Base-by-base conservation (phyloP, 2,329 filamentous ascomycete species). In the Leptographium lundbergii region DNA sequence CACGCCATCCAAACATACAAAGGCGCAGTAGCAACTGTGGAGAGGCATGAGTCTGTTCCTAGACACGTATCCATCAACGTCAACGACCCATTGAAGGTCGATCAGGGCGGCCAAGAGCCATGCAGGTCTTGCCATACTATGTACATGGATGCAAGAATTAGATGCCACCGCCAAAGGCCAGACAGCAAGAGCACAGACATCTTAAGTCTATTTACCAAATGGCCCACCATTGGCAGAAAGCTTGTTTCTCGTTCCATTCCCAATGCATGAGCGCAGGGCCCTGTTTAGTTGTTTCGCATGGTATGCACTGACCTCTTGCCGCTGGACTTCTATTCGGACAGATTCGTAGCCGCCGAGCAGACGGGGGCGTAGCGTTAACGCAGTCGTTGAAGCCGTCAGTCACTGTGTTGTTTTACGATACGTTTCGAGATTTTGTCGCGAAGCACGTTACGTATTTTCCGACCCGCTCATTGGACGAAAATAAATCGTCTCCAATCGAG, bases 371-470 rank as follows among this genome's bases (percentile, higher is more conserved):
- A 19, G 27, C 19, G 7, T 17, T 22, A 32, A 17, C 6, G 51
- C 29, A 32, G 24, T 2, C 36, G 27, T 29, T 25, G 22, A 25
- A 34, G 13, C 39, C 17, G 36, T 42, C 10, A n/a, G 14, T 67
- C 6, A 19, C 19, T 42, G 19, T n/a, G 42, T 71, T 68, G 71
- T 74, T 73, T 73, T 71, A 73, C 67, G 51, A 69, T 69, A 60
- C 64, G 68, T 66, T 68, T 70, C 69, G 68, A 68, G 70, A 67
- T 68, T 66, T 68, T 66, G 66, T 65, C 72, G 71, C 68, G 67
- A 69, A 66, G 67, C 63, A 66, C 70, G 72, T 72, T 73, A 72
- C 71, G 72, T 69, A 70, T n/a, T 24, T 50, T 36, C 17, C 19
- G 11, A 48, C 14, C 55, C 19, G 45, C 55, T 56, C 19, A 51